Evolutionary conservation across 2,329 filamentous ascomycete genomes (phyloP), one percentile per base, ranked within the genome.

Genomic region (Triangularia verruculosa): DNA sequence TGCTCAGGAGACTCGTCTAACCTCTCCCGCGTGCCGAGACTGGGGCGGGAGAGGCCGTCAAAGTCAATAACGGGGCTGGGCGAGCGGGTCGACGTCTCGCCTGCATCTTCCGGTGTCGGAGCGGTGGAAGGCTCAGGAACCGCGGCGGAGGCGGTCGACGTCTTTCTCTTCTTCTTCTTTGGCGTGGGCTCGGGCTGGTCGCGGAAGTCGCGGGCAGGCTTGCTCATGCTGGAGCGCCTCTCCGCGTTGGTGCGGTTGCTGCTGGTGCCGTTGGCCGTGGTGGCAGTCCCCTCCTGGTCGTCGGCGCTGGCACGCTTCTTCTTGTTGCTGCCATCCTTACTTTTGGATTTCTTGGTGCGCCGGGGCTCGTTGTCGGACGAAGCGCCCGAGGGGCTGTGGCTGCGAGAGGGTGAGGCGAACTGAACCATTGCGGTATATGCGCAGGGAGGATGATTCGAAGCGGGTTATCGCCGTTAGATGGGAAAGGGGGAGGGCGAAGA

Each of bases 21-120:
- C 32, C 87, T 80, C 67, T 84, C 82, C 54, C 88, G 83, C 1
- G 89, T 92, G 62, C 90, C 89, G 32, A 77, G 77, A 70, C 83
- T 85, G 4, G 85, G 84, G 61, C 84, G 78, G 71, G 83, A 86
- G 59, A 88, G 78, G 2, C 86, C 86, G 71, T 87, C 85, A 68
- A 83, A 84, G 72, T 87, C 85, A 67, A 88, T 86, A 43, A 87
- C 77, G 13, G 85, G 85, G 64, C 79, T 84, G 5, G 82, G 82
- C 4, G 83, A 82, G 27, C 80, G 75, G 1, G 78, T 79, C 27
- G 70, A 66, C 15, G 61, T 61, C 59, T 70, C 22, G 76, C 75
- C 66, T 65, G 66, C 51, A 51, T 68, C 51, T 65, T 73, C 67
- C 73, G 74, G 25, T 51, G 62, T 64, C 58, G 63, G 66, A 67